Base-by-base conservation (phyloP, 106 monocot genomes). In the Phalaenopsis equestris region DNA sequence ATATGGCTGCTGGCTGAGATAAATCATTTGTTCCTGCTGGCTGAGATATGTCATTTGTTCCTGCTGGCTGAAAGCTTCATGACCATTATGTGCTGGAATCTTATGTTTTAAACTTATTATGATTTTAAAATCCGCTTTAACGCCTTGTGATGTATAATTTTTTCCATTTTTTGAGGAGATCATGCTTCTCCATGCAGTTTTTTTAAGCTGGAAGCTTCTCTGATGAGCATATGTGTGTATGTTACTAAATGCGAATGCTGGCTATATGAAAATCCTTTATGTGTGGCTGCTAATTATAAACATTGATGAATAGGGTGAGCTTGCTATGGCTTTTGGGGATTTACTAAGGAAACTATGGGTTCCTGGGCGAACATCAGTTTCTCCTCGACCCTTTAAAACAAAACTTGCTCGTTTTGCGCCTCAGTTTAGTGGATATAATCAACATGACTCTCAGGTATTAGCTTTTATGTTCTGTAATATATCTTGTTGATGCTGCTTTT, bases 341-440 rank as follows among this genome's bases (percentile, higher is more conserved):
- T 84, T 99, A 80, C 83, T 99, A 6, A 86, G 93, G 67, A 99
- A 99, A 84, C 84, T 99, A 8, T 99, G 98, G 98, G 91, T 91
- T 82, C 92, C 92, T 73, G 90, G 98, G 2, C 89, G 94, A 8
- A 86, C 92, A 78, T 89, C 94, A 39, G 90, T 99, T 83, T 92
- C 92, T 86, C 98, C 98, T 77, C 85, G 94, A 47, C 98, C 94
- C 83, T 99, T 99, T 84, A 99, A 99, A 87, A 87, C 90, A 79
- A 99, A 93, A 83, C 94, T 99, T 76, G 90, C 98, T 81, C 92
- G 92, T 42, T 99, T 99, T 91, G 98, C 98, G 49, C 92, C 98
- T 72, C 98, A 99, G 65, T 99, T 99, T 79, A 99, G 98, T 85
- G 98, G 98, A 85, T 94, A 94, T 85, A 99, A 86, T 81, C 98